These are phyloP conservation scores for Lactarius trivialis DNA, from an alignment of 768 basidiomycete species.

Conservation along the genomic window DNA sequence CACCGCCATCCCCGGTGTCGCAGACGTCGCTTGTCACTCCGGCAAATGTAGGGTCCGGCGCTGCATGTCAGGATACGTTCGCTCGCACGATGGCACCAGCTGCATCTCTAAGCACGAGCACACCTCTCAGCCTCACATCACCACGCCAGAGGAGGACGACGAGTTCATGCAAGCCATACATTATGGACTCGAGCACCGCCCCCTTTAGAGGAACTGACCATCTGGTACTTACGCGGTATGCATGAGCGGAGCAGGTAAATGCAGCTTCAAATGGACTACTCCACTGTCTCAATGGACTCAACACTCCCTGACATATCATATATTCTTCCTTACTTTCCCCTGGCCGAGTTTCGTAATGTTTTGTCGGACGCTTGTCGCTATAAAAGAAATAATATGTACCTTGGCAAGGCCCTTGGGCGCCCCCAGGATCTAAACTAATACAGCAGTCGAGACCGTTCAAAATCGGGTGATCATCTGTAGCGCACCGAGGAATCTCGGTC, in stretches of 20 bases:
- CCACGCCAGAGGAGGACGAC: not conserved
- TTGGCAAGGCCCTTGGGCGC: no score
- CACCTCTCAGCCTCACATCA: not conserved
- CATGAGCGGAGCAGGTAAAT: not conserved
- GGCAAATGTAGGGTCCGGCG: conserved; percentile 41
- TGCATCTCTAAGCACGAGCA: conserved; percentile 15
- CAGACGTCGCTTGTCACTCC: conserved; percentile 41
- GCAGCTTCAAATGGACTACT: not conserved
- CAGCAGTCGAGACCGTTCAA: no score
- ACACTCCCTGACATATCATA: not conserved
- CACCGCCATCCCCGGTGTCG: conserved; percentile 41
- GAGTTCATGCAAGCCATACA: conserved; percentile 12
- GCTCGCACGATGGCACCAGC: conserved; percentile 20
- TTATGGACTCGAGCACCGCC: conserved; percentile 27
- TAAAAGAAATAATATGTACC: no score
- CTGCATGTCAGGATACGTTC: conserved; percentile 39
- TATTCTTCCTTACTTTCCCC: not conserved
- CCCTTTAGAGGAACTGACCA: conserved; percentile 4
- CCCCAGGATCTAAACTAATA: no score
- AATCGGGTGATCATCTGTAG: no score
- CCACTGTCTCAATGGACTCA: not conserved
- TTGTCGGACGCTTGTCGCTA: not conserved
- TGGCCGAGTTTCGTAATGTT: not conserved
- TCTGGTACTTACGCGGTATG: not conserved
- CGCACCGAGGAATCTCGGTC: no score